Base-by-base conservation (phyloP, 129 eudicot species). In the Dittrichia graveolens region DNA sequence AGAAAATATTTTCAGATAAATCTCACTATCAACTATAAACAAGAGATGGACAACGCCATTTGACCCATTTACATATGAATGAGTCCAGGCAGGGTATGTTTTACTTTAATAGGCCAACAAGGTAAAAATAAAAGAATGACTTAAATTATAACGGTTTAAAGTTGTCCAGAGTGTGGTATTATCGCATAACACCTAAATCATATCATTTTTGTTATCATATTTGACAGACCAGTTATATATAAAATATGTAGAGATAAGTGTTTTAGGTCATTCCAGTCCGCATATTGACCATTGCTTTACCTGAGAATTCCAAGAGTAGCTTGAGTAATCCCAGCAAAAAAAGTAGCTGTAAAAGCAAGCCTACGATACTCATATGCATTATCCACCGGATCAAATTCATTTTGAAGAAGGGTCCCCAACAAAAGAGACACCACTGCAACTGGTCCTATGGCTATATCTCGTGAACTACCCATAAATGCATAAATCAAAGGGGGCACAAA, bases 391-490 rank as follows among this genome's bases (percentile, higher is more conserved):
- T 91, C 97, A 65, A 82, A 82, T 75, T 91, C 97, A 62, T 76
- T 80, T 67, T 79, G 87, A 24, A 91, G 86, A 50, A 91, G 69
- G 11, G 90, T 88, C 14, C 97, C 97, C 42, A 91, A 75, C 55
- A 91, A 74, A 5, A 91, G 90, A 35, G 97, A 91, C 9, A 91
- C 96, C 13, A 88, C 96, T 58, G 97, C 96, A 60, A 91, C 97
- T 5, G 97, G 97, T 41, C 97, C 97, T 6, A 91, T 91, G 48
- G 97, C 97, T 77, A 91, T 85, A 81, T 91, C 97, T 67, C 92
- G 75, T 45, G 97, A 91, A 74, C 97, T 91, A 65, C 97, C 97
- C 97, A 91, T 88, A 78, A 89, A 85, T 40, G 97, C 92, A 71
- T 91, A 91, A 19, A 91, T 75, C 76, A 91, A 61, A 40, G 97